Conservation (phyloP, 2,329 filamentous ascomycete genomes). For the Aspergillus texensis region DNA sequence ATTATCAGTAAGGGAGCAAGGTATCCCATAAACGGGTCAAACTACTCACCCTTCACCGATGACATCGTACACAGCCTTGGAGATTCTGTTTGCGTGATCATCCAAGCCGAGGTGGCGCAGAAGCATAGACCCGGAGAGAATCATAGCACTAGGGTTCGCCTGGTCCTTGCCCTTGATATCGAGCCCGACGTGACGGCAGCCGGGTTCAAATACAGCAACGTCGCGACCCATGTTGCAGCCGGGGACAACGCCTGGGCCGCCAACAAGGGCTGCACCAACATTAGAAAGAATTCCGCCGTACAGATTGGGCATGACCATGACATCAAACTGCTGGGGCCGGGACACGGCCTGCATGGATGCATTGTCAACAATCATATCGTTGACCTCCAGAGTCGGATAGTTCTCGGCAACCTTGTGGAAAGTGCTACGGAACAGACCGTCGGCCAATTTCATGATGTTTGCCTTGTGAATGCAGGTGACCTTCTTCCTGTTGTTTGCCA, state of each 20-base stretch:
- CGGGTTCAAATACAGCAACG: conserved; percentile 97
- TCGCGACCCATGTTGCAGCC: conserved; percentile 99
- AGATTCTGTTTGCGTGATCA: conserved; percentile 97
- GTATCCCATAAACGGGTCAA: background rate
- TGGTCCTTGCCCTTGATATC: conserved; percentile 99
- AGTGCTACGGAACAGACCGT: conserved; percentile 97
- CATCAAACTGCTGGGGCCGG: conserved; percentile 95
- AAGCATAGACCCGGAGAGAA: conserved; percentile 95
- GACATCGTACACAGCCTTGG: conserved; percentile 73
- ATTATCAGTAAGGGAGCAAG: conserved; percentile 43
- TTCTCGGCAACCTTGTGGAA: conserved; percentile 92
- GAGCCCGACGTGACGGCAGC: conserved; percentile 97
- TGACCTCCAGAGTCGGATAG: conserved; percentile 92
- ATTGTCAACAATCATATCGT: conserved; percentile 99
- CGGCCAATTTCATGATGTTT: conserved; percentile 99
- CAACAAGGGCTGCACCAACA: conserved; percentile 95
- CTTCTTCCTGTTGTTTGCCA: conserved; percentile 99
- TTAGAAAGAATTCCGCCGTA: conserved; percentile 99
- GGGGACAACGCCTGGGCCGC: conserved; percentile 93
- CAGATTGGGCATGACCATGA: conserved; percentile 99
- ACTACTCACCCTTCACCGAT: conserved; percentile 83
- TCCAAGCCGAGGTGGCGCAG: conserved; percentile 95
- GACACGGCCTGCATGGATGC: conserved; percentile 99
- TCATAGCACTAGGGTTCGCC: conserved; percentile 94
- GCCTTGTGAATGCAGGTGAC: conserved; percentile 99